Evolutionary conservation across 2,329 filamentous ascomycete species (phyloP), one percentile per base, ranked within the genome.

Genomic region (Fusarium compactum): DNA sequence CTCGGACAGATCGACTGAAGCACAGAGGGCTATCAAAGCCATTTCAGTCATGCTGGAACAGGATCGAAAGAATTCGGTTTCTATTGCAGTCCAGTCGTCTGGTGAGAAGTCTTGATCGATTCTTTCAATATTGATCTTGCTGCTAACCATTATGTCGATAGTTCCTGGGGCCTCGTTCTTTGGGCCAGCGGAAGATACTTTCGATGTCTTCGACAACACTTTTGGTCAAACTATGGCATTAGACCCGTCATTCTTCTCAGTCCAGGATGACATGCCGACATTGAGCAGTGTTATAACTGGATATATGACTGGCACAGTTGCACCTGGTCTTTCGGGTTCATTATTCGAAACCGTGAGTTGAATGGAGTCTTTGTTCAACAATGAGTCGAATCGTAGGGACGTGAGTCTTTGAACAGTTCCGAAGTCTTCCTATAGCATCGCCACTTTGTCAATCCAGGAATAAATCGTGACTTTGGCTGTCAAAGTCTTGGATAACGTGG

Each of bases 221-320:
- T 67, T 54, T 15, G 64, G 53, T 11, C 69, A 72, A 41, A 50
- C 46, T 15, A 60, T 72, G 51, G 45, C 59, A 15, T 34, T 70
- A 8, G 66, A 72, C n/a, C 45, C 59, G 11, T 64, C 48, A 12
- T 62, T 72, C 14, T 30, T 64, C 55, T 25, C 50, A 9, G 27
- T 53, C 20, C 44, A 47, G 11, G 52, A 65, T n/a, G 54, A 59
- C 10, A 38, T 62, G 55, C 29, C 16, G 12, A 25, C 27, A 30
- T 59, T 70, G 25, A 60, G 69, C 32, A 54, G 38, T 18, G 48
- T 55, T 12, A 22, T 66, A 8, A 46, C 58, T 4, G 61, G 69
- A 20, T 54, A 60, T 16, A 46, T 69, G 32, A 48, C n/a, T 25
- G 44, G 40, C 40, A 45, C 45, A 30, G 38, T 47, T 45, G n/a